Conservation (phyloP, 2,329 filamentous ascomycete genomes). For the Anthostomella pinea region DNA sequence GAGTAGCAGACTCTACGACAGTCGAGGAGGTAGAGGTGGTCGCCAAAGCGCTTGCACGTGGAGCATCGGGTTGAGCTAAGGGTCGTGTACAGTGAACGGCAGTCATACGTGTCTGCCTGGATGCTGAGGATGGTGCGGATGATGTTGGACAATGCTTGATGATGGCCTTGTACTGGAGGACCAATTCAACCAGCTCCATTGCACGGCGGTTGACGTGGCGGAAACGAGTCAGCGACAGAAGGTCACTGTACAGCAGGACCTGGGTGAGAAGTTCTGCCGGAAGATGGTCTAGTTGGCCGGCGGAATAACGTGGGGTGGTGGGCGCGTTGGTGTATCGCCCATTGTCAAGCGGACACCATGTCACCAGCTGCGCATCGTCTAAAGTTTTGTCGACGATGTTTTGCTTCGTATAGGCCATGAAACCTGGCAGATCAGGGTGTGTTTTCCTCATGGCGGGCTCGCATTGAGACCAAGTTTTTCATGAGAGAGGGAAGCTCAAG, state of each 20-base stretch:
- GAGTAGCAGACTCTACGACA: constrained; percentile 4
- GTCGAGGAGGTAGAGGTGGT: constrained; percentile 6
- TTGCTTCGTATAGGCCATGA: too few relatives aligned
- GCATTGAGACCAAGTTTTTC: too few relatives aligned
- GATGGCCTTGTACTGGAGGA: constrained; percentile 3
- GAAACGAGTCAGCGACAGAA: constrained; percentile 33
- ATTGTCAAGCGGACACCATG: constrained; percentile 7
- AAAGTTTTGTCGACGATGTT: constrained; percentile 4
- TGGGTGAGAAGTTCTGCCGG: constrained; percentile 29
- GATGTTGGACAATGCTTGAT: constrained; percentile 7
- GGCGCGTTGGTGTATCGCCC: background rate
- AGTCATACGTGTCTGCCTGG: constrained; percentile 3
- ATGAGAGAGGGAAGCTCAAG: too few relatives aligned
- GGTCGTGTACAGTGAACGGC: background rate
- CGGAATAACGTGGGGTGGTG: background rate
- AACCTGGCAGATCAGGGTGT: too few relatives aligned
- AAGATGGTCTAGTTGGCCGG: constrained; percentile 27
- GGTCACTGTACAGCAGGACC: constrained; percentile 29
- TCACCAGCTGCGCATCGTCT: constrained; percentile 2
- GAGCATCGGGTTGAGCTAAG: constrained; percentile 1
- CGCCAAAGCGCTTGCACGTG: constrained; percentile 4
- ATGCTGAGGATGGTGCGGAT: constrained; percentile 7
- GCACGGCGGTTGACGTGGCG: constrained; percentile 31
- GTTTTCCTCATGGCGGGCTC: too few relatives aligned
- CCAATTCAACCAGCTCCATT: constrained; percentile 3